These are phyloP conservation scores for Colletotrichum phormii DNA, from an alignment of 2,329 filamentous ascomycete species.

Conservation along the genomic window DNA sequence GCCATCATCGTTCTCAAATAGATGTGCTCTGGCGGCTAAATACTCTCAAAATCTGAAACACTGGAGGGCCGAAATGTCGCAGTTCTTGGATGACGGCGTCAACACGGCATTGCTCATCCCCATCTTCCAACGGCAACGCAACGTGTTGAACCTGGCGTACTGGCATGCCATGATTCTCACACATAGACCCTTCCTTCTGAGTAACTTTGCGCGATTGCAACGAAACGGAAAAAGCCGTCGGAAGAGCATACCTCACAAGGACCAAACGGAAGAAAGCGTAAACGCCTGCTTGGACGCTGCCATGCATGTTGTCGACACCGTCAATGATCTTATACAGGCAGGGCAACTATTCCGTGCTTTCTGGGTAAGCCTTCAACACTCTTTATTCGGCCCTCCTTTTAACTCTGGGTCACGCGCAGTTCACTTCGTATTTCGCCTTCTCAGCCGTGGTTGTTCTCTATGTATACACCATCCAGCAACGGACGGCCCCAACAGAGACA, in stretches of 20 bases:
- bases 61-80: constrained; percentile 49
- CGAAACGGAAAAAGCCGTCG: constrained; percentile 33
- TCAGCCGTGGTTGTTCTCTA: constrained; percentile 58
- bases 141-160: constrained; percentile 55
- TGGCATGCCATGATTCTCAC: constrained; percentile 56
- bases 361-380: constrained; percentile 47
- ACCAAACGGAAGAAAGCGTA: constrained; percentile 38
- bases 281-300: constrained; percentile 51
- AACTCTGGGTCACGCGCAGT: constrained; percentile 36
- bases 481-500: constrained; percentile 41
- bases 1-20: constrained; percentile 43
- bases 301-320: constrained; percentile 50
- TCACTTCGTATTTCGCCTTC: constrained; percentile 57
- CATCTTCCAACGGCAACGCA: constrained; percentile 54
- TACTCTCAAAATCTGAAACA: constrained; percentile 46
- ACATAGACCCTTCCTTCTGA: constrained; percentile 51
- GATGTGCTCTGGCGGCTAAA: constrained; percentile 42
- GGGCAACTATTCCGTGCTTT: constrained; percentile 53
- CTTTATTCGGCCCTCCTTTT: background rate
- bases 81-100: constrained; percentile 52
- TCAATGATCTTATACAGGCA: constrained; percentile 51
- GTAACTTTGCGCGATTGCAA: constrained; percentile 46
- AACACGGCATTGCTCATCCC: constrained; percentile 49
- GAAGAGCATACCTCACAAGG: background rate
- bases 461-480: constrained; percentile 55